Percentiles rank a stretch among this genome's conserved stretches.
Conservation (phyloP, 2,329 filamentous ascomycete genomes). For the Cladophialophora psammophila region DNA sequence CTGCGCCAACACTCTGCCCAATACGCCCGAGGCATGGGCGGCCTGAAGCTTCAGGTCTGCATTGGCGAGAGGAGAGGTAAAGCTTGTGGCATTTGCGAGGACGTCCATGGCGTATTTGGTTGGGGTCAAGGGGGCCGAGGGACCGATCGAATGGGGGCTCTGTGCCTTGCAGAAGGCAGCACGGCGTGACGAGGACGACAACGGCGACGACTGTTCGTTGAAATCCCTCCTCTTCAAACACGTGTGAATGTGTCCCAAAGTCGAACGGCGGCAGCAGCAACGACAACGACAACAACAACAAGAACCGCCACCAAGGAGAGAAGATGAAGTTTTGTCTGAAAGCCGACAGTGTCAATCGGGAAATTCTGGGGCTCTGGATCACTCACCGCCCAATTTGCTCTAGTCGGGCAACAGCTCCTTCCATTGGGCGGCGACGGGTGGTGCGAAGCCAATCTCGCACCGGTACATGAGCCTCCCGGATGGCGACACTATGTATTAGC, state of each 20-base stretch:
- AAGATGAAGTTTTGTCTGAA: constrained; percentile 1
- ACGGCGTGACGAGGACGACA: background rate
- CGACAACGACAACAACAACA: background rate
- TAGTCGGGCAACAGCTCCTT: constrained; percentile 12
- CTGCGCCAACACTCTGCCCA: constrained; percentile 34
- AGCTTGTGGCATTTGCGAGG: constrained; percentile 68
- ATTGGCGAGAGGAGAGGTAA: constrained; percentile 73
- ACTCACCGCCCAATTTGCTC: constrained; percentile 26
- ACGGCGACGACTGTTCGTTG: background rate
- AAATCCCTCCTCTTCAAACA: constrained; percentile 9
- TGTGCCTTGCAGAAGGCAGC: constrained; percentile 25
- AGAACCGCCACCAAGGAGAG: background rate
- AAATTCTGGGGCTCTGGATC: constrained; percentile 1
- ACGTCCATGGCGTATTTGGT: constrained; percentile 39
- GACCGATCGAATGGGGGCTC: constrained; percentile 34
- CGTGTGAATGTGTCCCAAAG: background rate
- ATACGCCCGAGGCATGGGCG: constrained; percentile 27
- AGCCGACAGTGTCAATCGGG: background rate
- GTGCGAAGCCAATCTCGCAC: constrained; percentile 1
- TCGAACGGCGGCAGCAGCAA: background rate
- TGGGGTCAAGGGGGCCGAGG: constrained; percentile 16
- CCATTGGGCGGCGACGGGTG: constrained; percentile 3
- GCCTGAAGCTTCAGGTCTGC: constrained; percentile 64
- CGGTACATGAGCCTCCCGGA: constrained; percentile 33
- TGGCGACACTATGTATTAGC: constrained; percentile 32